phyloP scores from a whole-genome alignment of 495 filamentous ascomycete genomes.

The Rhypophila decipiens region DNA sequence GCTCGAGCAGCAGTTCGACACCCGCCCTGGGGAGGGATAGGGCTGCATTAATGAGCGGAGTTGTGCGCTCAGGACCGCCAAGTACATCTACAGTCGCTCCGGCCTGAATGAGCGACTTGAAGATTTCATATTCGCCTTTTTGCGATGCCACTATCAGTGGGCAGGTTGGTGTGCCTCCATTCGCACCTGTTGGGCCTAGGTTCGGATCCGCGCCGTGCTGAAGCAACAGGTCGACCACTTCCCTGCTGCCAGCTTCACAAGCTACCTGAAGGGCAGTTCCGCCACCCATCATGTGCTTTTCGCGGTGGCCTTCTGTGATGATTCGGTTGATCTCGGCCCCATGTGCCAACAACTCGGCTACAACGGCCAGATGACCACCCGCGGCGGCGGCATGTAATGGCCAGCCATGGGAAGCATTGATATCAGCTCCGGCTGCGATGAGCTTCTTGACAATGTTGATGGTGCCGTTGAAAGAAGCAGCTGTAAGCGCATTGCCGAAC shows the following conservation, averaged over 20 bases:
- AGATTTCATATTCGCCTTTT: neutral
- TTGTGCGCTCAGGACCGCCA: neutral
- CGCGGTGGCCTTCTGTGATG: neutral
- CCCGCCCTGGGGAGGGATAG: neutral
- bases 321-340: neutral
- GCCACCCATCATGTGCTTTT: too few relatives aligned
- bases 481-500: neutral
- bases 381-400: neutral
- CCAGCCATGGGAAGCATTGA: neutral
- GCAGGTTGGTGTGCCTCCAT: neutral
- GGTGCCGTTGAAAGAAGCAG: neutral
- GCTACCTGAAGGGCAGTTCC: neutral
- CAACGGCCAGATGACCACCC: neutral
- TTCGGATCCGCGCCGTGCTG: neutral
- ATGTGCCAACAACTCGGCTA: too few relatives aligned
- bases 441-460: neutral
- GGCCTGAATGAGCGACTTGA: neutral
- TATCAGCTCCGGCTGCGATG: neutral
- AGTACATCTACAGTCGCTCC: neutral
- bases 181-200: too few relatives aligned
- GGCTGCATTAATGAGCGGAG: neutral
- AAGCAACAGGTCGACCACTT: neutral
- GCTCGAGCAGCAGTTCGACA: neutral
- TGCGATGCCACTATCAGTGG: neutral
- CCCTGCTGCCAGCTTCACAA: neutral